Conservation (phyloP, 192 early-diverging fungal genomes). For the Podila epicladia region DNA sequence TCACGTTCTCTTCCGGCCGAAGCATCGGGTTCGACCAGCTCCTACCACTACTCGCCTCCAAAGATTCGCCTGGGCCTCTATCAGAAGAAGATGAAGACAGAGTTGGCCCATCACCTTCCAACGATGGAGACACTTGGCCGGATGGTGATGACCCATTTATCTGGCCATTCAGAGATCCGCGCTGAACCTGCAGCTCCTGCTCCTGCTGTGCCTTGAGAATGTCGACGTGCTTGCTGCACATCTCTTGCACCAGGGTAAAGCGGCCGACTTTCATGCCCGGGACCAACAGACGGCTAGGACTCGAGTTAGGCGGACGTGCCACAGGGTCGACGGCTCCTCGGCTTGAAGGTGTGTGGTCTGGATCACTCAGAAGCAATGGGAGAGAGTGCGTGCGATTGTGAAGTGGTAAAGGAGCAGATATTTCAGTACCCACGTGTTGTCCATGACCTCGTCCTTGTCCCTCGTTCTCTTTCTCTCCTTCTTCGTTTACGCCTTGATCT, state of each 20-base stretch:
- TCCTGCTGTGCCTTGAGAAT: slow-evolving; percentile 13
- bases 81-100: neutral
- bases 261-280: slow-evolving; percentile 45
- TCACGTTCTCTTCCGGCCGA: slow-evolving; percentile 27
- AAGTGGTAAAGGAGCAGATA: neutral
- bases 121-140: neutral
- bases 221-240: slow-evolving; percentile 18
- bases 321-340: neutral
- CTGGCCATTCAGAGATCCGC: slow-evolving; percentile 11
- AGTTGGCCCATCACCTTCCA: neutral
- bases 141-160: neutral
- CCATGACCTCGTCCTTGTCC: neutral
- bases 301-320: slow-evolving; percentile 3
- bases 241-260: slow-evolving; percentile 36
- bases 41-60: too few species aligned
- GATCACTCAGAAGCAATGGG: neutral
- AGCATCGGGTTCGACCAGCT: slow-evolving; percentile 8
- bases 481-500: neutral
- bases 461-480: neutral
- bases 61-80: too few species aligned
- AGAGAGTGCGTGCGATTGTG: neutral
- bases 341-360: too few species aligned
- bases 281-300: slow-evolving; percentile 3
- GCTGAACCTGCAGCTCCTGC: neutral
- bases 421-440: too few species aligned